Conservation (phyloP, 306 rosid species). For the Senna siamea region DNA sequence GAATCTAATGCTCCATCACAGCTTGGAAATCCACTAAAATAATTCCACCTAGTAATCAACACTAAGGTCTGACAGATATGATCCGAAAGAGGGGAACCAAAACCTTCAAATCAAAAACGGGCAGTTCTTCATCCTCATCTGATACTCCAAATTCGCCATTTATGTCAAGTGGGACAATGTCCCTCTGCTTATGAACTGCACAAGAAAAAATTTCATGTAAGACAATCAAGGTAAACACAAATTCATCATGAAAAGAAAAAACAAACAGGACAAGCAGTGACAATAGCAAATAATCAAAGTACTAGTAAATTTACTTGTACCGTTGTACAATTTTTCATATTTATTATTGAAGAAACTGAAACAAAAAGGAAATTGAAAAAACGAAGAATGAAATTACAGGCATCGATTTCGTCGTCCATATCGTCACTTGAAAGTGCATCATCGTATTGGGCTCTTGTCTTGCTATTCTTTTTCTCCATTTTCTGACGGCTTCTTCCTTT, state of each 20-base stretch:
- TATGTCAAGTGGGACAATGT: constrained; percentile 65
- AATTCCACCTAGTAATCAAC: too few species aligned
- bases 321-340: neutral
- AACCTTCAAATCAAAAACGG: constrained; percentile 73
- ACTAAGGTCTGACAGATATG: neutral
- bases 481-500: constrained; percentile 51
- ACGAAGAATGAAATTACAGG: constrained; percentile 53
- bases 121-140: constrained; percentile 70
- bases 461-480: constrained; percentile 40
- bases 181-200: constrained; percentile 88
- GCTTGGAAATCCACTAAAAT: neutral
- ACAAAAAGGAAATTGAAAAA: neutral
- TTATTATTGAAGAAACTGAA: neutral
- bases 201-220: constrained; percentile 4
- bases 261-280: neutral
- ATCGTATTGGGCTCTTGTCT: constrained; percentile 36
- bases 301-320: neutral
- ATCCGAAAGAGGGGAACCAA: neutral
- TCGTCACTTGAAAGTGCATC: constrained; percentile 43
- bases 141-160: constrained; percentile 59
- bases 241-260: neutral
- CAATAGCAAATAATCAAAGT: neutral
- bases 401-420: constrained; percentile 90
- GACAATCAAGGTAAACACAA: constrained; percentile 10
- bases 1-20: neutral